A percentile compares a stretch with the other conserved stretches of the same genome.
phyloP scores from a whole-genome alignment of 306 rosid species.

The Parietaria judaica region DNA sequence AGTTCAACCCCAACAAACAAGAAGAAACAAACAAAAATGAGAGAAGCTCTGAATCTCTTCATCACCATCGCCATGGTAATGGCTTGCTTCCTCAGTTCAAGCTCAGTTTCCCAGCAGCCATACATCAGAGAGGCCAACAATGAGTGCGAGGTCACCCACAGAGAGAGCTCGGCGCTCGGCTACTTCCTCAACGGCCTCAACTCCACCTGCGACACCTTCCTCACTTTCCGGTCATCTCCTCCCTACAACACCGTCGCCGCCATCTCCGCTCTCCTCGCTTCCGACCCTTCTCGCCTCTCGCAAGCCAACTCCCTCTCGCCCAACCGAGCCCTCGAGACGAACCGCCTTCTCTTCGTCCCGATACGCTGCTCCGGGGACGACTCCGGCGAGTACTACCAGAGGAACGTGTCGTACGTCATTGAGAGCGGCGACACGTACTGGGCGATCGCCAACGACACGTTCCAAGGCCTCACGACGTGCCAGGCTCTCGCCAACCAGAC shows the following conservation, averaged over 20 bases:
- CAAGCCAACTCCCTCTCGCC: slow-evolving; percentile 40
- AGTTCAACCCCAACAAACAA: no score
- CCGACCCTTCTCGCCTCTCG: slow-evolving; percentile 52
- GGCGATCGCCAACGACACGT: slow-evolving; percentile 37
- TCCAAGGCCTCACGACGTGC: slow-evolving; percentile 73
- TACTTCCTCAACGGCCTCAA: slow-evolving; percentile 55
- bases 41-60: no score
- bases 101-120: slow-evolving; percentile 47
- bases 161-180: slow-evolving; percentile 46
- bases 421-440: slow-evolving; percentile 24
- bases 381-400: slow-evolving; percentile 55
- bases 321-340: slow-evolving; percentile 34
- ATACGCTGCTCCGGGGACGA: slow-evolving; percentile 64
- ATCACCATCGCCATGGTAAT: no score
- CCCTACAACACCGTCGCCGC: slow-evolving; percentile 51
- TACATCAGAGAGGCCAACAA: slow-evolving; percentile 45
- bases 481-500: slow-evolving; percentile 53
- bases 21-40: no score
- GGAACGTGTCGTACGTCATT: slow-evolving; percentile 43
- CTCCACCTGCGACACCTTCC: slow-evolving; percentile 61
- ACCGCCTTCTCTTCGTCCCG: slow-evolving; percentile 60
- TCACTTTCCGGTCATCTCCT: slow-evolving; percentile 66
- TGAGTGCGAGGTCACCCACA: slow-evolving; percentile 33
- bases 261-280: slow-evolving; percentile 45
- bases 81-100: no score